These are phyloP conservation scores for Aquilaria agallochum DNA, from an alignment of 441 rosid genomes.

Conservation along the genomic window DNA sequence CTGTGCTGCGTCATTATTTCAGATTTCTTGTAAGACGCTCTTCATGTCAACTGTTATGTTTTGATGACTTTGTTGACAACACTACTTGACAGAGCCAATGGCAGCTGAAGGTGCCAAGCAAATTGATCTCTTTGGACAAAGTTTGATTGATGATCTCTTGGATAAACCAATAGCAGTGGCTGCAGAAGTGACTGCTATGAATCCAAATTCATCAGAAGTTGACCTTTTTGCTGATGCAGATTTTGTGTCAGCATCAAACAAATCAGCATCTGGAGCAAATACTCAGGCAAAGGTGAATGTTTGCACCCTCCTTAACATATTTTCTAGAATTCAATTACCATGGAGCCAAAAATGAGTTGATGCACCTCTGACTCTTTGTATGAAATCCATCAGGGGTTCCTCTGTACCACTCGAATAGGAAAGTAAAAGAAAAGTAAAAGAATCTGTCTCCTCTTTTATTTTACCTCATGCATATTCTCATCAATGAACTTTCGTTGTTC, in stretches of 20 bases:
- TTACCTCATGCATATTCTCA: too few relatives aligned
- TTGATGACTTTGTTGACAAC: conserved; percentile 14
- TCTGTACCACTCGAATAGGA: too few relatives aligned
- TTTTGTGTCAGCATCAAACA: conserved; percentile 81
- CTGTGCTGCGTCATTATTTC: too few relatives aligned
- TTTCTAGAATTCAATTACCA: conserved; percentile 3
- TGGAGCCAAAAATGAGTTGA: conserved; percentile 2
- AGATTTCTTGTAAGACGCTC: too few relatives aligned
- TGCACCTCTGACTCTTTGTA: conserved; percentile 7
- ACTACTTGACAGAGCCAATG: conserved; percentile 47
- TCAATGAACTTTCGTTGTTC: too few relatives aligned
- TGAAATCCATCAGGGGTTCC: not conserved
- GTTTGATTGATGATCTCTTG: conserved; percentile 74
- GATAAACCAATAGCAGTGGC: conserved; percentile 67
- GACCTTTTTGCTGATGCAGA: conserved; percentile 96
- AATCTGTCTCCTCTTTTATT: too few relatives aligned
- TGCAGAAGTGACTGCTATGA: conserved; percentile 37
- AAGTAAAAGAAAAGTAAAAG: too few relatives aligned
- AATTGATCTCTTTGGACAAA: conserved; percentile 79
- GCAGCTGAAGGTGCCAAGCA: conserved; percentile 53
- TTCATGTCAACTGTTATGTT: conserved; percentile 3
- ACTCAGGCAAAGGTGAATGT: conserved; percentile 52
- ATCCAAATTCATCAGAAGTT: conserved; percentile 46
- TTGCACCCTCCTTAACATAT: conserved; percentile 12
- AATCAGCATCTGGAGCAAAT: conserved; percentile 39